phyloP scores from a whole-genome alignment of 106 monocot genomes.

The Posidonia australis region DNA sequence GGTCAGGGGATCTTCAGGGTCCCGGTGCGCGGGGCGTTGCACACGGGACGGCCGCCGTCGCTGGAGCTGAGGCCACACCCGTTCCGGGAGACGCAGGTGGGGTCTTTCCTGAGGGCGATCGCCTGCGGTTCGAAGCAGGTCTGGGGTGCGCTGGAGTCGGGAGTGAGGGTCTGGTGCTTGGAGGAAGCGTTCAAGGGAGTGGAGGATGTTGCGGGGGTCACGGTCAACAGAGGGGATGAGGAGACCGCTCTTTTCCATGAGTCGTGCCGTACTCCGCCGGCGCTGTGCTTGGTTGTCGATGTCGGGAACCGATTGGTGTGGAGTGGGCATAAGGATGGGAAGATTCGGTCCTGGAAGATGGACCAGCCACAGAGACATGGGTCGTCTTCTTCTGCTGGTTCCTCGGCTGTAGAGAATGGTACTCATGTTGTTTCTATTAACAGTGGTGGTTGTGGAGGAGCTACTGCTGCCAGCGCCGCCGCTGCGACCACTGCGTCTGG shows the following conservation, averaged over 20 bases:
- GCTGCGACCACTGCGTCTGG: background rate
- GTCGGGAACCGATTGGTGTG: slow-evolving; percentile 48
- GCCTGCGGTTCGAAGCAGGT: slow-evolving; percentile 27
- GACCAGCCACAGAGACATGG: slow-evolving; percentile 7
- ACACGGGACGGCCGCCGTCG: slow-evolving; percentile 53
- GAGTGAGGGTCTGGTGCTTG: slow-evolving; percentile 56
- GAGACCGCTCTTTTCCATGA: slow-evolving; percentile 70
- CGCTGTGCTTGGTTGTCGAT: slow-evolving; percentile 59
- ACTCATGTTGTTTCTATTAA: background rate
- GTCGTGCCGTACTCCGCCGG: slow-evolving; percentile 38
- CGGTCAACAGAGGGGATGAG: slow-evolving; percentile 48
- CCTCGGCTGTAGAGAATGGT: background rate
- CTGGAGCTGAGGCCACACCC: slow-evolving; percentile 86
- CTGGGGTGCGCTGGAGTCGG: slow-evolving; percentile 75
- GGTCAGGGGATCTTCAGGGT: slow-evolving; percentile 63
- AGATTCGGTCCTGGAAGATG: slow-evolving; percentile 80
- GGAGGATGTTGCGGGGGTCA: slow-evolving; percentile 9
- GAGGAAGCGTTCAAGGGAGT: slow-evolving; percentile 31
- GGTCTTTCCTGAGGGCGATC: slow-evolving; percentile 66
- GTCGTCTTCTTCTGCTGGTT: background rate
- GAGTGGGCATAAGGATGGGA: slow-evolving; percentile 97
- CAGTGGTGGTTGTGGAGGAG: background rate
- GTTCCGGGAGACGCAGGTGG: slow-evolving; percentile 80
- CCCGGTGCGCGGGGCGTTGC: slow-evolving; percentile 62
- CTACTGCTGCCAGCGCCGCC: background rate